These are phyloP conservation scores for Cordyceps fumosorosea DNA, from an alignment of 2,329 filamentous ascomycete genomes.

Conservation along the genomic window DNA sequence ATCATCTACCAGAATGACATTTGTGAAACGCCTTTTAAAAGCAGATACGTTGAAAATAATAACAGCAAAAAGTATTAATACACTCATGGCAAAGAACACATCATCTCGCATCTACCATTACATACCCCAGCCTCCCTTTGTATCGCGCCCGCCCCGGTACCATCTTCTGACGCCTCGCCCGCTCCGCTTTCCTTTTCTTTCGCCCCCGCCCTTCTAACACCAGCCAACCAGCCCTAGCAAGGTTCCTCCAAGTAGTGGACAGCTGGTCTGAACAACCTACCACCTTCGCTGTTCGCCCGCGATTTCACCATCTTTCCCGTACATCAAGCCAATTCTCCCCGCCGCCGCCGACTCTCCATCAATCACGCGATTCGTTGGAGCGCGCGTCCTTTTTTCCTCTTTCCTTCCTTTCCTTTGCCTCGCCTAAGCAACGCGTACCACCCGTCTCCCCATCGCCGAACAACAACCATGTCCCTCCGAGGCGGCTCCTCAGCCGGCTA, in stretches of 20 bases:
- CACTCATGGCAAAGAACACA: neutral
- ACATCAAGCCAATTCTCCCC: neutral
- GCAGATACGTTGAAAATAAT: no score
- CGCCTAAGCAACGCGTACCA: neutral
- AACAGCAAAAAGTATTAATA: neutral
- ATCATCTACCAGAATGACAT: no score
- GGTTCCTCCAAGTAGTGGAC: constrained; percentile 7
- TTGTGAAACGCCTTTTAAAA: no score
- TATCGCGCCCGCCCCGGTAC: neutral
- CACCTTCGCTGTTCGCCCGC: neutral
- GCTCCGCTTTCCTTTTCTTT: neutral
- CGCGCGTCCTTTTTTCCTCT: neutral
- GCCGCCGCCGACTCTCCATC: neutral
- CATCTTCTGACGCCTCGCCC: neutral
- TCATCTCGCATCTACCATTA: neutral
- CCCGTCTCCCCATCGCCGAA: neutral
- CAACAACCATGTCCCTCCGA: constrained; percentile 37
- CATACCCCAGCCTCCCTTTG: constrained; percentile 8
- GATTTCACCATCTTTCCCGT: neutral
- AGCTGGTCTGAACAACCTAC: constrained; percentile 11
- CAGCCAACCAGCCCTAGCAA: neutral
- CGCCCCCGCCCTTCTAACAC: neutral
- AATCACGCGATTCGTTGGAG: neutral
- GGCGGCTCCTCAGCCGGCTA: constrained; percentile 68
- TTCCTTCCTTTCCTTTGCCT: neutral